phyloP scores from a whole-genome alignment of 805 yeast species.

The Pichia ethanolica region DNA sequence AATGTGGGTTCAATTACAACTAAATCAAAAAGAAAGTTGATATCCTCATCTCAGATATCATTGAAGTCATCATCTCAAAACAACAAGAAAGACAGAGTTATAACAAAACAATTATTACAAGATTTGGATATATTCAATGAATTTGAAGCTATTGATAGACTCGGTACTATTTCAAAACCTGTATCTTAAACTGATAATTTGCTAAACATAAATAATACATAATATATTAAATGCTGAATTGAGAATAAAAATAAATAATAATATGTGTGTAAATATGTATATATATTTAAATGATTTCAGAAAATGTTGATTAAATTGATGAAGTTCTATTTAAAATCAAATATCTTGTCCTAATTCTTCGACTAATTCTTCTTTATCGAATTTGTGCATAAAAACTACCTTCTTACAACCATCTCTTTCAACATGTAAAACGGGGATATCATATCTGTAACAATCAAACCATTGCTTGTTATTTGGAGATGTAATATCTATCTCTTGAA shows the following conservation, averaged over 20 bases:
- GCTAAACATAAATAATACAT: not conserved
- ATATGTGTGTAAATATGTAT: not conserved
- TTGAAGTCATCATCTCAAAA: not conserved
- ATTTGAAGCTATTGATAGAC: slow-evolving; percentile 8
- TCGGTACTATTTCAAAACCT: slow-evolving; percentile 3
- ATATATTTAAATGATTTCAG: no score
- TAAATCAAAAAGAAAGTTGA: slow-evolving; percentile 6
- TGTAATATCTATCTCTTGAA: slow-evolving; percentile 50
- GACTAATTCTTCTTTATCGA: slow-evolving; percentile 45
- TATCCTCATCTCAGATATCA: slow-evolving; percentile 2
- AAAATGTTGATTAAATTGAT: no score
- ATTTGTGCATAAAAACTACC: slow-evolving; percentile 61
- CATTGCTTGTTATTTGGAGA: slow-evolving; percentile 51
- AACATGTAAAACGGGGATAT: slow-evolving; percentile 71
- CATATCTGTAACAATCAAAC: slow-evolving; percentile 67
- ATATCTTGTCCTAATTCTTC: slow-evolving; percentile 40
- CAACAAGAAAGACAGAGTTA: not conserved
- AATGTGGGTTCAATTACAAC: not conserved
- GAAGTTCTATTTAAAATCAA: slow-evolving; percentile 3
- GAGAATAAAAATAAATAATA: not conserved
- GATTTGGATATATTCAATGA: slow-evolving; percentile 11
- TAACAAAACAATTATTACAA: not conserved
- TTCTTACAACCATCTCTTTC: slow-evolving; percentile 43
- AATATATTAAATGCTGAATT: not conserved
- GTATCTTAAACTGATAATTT: slow-evolving; percentile 1